Conservation (phyloP, 257 asterid genomes). For the Salvia splendens region DNA sequence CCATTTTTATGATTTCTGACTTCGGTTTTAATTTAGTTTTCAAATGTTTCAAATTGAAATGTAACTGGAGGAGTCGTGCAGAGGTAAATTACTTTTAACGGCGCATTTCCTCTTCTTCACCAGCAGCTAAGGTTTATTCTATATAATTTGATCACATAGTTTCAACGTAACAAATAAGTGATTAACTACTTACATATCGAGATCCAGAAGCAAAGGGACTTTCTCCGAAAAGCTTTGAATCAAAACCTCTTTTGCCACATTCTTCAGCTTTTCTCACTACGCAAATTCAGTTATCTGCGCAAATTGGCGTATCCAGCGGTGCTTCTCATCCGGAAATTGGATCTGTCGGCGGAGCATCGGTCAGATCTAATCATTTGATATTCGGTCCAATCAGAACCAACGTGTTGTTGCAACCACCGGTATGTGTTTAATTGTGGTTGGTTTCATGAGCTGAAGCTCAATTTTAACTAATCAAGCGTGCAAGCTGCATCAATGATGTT, state of each 20-base stretch:
- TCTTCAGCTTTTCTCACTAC: constrained; percentile 12
- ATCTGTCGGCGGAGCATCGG: constrained; percentile 30
- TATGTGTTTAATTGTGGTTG: constrained; percentile 18
- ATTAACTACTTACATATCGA: not conserved
- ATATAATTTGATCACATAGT: not conserved
- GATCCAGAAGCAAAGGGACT: constrained; percentile 31
- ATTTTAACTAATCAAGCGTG: constrained; percentile 26
- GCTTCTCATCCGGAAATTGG: constrained; percentile 11
- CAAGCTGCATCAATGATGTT: constrained; percentile 18
- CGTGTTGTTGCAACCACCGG: constrained; percentile 15
- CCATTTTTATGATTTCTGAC: no score
- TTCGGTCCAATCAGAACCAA: not conserved
- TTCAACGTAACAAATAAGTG: not conserved
- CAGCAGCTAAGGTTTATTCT: not conserved
- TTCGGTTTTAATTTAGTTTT: no score
- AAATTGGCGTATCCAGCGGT: constrained; percentile 15
- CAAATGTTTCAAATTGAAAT: no score
- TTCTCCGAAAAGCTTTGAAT: constrained; percentile 31
- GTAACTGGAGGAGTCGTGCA: no score
- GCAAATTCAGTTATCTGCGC: not conserved
- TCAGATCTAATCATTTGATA: constrained; percentile 23
- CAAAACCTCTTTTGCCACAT: constrained; percentile 25
- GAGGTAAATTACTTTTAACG: no score
- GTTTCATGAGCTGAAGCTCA: constrained; percentile 16
- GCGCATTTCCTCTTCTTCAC: no score